These are phyloP conservation scores for Verticillium longisporum DNA, from an alignment of 2,329 filamentous ascomycete genomes.

Conservation along the genomic window DNA sequence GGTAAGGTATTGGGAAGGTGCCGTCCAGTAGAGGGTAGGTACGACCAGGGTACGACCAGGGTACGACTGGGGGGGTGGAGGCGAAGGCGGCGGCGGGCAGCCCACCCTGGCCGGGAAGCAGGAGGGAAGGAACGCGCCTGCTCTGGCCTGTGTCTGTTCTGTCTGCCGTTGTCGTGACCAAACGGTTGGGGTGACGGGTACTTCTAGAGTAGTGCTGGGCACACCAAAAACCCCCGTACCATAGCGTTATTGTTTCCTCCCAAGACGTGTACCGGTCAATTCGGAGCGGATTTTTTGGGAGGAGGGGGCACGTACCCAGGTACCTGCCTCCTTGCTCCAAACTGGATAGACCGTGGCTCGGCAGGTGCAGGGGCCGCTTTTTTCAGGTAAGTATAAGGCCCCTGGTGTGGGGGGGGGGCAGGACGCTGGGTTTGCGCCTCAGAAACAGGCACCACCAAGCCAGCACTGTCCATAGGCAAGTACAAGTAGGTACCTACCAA, in stretches of 20 bases:
- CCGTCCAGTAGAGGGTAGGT: not conserved
- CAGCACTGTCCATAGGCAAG: too few species aligned
- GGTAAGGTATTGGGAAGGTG: not conserved
- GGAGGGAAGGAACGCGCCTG: not conserved
- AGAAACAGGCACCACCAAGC: not conserved
- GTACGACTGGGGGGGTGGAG: not conserved
- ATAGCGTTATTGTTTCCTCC: not conserved
- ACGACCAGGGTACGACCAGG: not conserved
- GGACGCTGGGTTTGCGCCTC: not conserved
- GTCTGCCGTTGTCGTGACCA: not conserved
- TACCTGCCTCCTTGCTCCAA: not conserved
- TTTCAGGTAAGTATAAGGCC: not conserved
- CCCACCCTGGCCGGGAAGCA: not conserved
- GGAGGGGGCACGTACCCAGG: not conserved
- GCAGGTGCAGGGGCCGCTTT: not conserved
- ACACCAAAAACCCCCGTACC: not conserved
- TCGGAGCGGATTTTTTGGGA: not conserved
- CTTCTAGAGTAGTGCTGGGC: not conserved
- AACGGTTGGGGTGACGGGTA: not conserved
- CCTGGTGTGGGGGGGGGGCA: not conserved
- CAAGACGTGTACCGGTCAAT: not conserved
- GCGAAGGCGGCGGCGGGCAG: not conserved
- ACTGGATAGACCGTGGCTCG: not conserved
- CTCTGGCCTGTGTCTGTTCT: not conserved
- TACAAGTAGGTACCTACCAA: too few species aligned